Evolutionary conservation across 148 eudicot species (phyloP).

Genomic region (Camellia lanceoleosa): DNA sequence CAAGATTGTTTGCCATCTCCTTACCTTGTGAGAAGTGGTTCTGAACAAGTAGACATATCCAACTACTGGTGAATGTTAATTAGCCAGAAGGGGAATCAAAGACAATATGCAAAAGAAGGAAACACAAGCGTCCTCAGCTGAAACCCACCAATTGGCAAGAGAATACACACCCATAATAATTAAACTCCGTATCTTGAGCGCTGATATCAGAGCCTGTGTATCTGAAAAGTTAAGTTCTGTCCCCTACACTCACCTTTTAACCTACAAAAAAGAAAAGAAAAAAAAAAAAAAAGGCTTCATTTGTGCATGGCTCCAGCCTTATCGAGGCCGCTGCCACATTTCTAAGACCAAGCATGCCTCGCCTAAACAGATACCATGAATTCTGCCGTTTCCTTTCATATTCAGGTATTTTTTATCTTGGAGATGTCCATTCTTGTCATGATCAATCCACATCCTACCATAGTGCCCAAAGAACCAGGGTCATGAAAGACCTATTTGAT

Average conservation of each 20-base stretch:
- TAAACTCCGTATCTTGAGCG: background rate
- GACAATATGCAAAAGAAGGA: background rate
- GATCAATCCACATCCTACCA: background rate
- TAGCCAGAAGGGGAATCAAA: background rate
- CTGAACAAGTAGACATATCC: background rate
- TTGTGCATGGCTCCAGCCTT: background rate
- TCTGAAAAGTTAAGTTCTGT: conserved; percentile 2
- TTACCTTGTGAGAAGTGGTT: background rate
- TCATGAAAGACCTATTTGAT: background rate
- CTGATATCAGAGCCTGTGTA: background rate
- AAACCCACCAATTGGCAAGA: background rate
- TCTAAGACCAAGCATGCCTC: background rate
- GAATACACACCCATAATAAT: background rate
- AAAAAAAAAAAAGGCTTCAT: background rate
- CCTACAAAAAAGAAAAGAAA: background rate
- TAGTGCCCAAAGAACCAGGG: background rate
- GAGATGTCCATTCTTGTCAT: background rate
- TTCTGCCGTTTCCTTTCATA: background rate
- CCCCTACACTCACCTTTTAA: background rate
- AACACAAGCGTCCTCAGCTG: background rate
- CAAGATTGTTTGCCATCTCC: background rate
- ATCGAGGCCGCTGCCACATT: background rate
- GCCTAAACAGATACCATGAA: background rate
- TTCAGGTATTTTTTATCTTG: background rate
- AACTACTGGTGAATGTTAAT: background rate